phyloP scores from a whole-genome alignment of 75 land plant species.

The Cunninghamia lanceolata region DNA sequence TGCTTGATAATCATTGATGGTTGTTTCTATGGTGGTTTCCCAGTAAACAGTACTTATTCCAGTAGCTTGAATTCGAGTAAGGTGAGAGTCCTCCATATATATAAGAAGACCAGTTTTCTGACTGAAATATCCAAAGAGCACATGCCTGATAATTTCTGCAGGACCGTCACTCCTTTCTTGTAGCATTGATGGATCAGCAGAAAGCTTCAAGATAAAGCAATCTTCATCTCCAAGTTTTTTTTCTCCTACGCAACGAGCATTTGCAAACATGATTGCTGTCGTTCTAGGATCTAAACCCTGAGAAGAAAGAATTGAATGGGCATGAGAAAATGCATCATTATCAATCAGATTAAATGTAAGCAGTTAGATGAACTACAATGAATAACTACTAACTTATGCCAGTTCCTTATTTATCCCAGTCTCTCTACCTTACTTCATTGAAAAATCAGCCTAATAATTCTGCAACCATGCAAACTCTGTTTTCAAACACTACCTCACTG shows the following conservation, averaged over 20 bases:
- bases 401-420: neutral
- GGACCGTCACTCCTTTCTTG: slow-evolving; percentile 49
- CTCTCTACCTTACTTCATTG: neutral
- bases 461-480: neutral
- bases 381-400: too few relatives aligned
- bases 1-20: slow-evolving; percentile 54
- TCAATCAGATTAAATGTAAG: neutral
- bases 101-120: slow-evolving; percentile 71
- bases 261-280: slow-evolving; percentile 46
- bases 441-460: neutral
- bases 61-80: slow-evolving; percentile 47
- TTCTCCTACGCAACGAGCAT: slow-evolving; percentile 63
- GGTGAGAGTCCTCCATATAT: slow-evolving; percentile 65
- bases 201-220: slow-evolving; percentile 60
- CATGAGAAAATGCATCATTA: neutral
- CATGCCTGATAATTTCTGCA: slow-evolving; percentile 65
- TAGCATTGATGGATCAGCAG: slow-evolving; percentile 43
- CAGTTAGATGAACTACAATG: neutral
- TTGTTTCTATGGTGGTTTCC: slow-evolving; percentile 67
- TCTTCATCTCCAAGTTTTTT: slow-evolving; percentile 51
- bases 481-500: neutral
- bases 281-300: slow-evolving; percentile 71
- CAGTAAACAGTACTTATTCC: slow-evolving; percentile 46
- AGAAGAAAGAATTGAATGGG: neutral
- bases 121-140: slow-evolving; percentile 64